A percentile compares a stretch with the other conserved stretches of the same genome.
phyloP scores from a whole-genome alignment of 2,329 filamentous ascomycete species.

The Colletotrichum cuscutae region DNA sequence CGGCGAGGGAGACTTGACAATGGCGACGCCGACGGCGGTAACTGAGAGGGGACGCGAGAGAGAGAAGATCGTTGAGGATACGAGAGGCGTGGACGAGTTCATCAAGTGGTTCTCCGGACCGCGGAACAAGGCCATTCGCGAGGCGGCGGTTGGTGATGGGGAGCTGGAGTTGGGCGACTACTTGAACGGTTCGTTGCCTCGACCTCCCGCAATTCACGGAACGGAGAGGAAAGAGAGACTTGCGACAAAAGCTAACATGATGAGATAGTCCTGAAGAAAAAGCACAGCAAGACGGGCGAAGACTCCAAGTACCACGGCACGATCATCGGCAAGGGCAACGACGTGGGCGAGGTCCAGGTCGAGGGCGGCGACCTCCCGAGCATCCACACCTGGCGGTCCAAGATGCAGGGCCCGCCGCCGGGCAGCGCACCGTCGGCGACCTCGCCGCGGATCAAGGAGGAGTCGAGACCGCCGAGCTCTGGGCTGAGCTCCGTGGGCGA shows the following conservation, averaged over 20 bases:
- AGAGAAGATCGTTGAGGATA: conserved; percentile 59
- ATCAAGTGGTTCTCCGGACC: conserved; percentile 81
- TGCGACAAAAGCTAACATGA: background rate
- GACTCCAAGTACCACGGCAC: conserved; percentile 89
- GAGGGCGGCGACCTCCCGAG: conserved; percentile 80
- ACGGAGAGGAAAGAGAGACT: background rate
- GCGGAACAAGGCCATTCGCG: conserved; percentile 81
- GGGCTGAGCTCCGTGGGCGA: conserved; percentile 68
- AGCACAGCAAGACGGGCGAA: conserved; percentile 89
- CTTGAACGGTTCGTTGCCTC: conserved; percentile 64
- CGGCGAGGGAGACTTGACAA: conserved; percentile 7
- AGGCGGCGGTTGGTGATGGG: conserved; percentile 80
- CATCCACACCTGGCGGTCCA: conserved; percentile 72
- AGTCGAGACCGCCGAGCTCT: conserved; percentile 62
- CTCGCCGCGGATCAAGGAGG: conserved; percentile 35
- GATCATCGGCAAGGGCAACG: conserved; percentile 78
- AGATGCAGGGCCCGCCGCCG: conserved; percentile 44
- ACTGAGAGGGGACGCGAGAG: conserved; percentile 16
- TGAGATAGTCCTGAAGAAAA: conserved; percentile 81
- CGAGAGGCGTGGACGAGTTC: conserved; percentile 81
- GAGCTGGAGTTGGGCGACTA: conserved; percentile 75
- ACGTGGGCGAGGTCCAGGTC: conserved; percentile 75
- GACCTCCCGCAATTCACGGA: background rate
- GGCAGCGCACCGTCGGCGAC: conserved; percentile 32
- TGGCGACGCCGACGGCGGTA: conserved; percentile 1